A percentile compares a stretch with the other conserved stretches of the same genome.
Evolutionary conservation across 2,329 filamentous ascomycete genomes (phyloP).

Genomic region (Colletotrichum godetiae): DNA sequence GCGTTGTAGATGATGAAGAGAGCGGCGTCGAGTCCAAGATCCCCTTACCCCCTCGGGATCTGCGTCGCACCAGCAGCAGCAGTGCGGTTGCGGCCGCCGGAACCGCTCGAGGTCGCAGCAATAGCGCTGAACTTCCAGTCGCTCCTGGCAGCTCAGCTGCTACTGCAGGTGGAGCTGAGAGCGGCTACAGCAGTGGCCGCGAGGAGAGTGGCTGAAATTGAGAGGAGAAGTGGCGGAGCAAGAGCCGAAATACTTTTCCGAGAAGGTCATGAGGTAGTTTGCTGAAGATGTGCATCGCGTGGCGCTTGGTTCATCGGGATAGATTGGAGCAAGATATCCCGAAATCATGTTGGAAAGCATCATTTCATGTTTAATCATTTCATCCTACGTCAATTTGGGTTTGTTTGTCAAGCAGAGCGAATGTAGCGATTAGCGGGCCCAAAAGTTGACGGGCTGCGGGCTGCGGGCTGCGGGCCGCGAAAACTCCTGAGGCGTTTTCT

Average conservation of each 20-base stretch:
- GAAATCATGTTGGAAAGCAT: background rate
- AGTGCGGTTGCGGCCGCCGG: slow-evolving; percentile 49
- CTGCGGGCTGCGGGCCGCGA: no score
- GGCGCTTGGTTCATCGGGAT: background rate
- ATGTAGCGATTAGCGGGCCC: background rate
- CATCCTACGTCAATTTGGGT: background rate
- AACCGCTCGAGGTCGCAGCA: slow-evolving; percentile 44
- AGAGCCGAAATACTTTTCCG: no score
- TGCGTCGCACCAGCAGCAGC: slow-evolving; percentile 34
- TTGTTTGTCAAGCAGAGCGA: background rate
- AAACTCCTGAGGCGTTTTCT: background rate
- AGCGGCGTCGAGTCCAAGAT: slow-evolving; percentile 26
- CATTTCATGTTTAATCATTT: background rate
- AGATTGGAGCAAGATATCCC: background rate
- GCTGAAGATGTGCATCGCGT: background rate
- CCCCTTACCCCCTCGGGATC: slow-evolving; percentile 39
- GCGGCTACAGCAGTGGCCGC: slow-evolving; percentile 50
- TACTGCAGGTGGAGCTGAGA: slow-evolving; percentile 52
- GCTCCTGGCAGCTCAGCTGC: slow-evolving; percentile 51
- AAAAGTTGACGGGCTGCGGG: no score
- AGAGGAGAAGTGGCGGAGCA: no score
- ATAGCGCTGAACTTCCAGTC: slow-evolving; percentile 41
- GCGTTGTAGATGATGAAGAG: background rate
- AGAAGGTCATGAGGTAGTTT: no score
- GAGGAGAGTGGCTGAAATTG: slow-evolving; percentile 41